Percentiles rank a stretch among this genome's conserved stretches.
Evolutionary conservation across 1,139 yeast species (phyloP).

Genomic region (Taphrina betulina): DNA sequence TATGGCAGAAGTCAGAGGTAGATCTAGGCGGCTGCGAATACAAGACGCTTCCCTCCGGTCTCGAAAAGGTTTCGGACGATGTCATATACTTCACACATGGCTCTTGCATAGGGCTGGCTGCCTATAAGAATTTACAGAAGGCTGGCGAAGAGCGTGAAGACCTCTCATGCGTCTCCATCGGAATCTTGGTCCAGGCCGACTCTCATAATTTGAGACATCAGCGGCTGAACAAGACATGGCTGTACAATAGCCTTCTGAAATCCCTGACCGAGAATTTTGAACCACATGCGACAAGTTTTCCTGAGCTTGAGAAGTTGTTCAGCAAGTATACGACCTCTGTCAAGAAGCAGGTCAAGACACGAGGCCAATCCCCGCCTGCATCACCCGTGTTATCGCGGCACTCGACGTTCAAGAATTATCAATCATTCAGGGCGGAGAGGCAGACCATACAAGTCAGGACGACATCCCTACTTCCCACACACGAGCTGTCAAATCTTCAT

Average conservation of each 20-base stretch:
- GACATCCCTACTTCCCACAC: constrained; percentile 8
- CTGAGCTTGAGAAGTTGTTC: constrained; percentile 4
- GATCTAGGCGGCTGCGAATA: constrained; percentile 11
- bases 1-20: constrained; percentile 4
- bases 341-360: not conserved
- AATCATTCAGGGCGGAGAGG: constrained; percentile 11
- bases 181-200: constrained; percentile 12
- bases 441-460: not conserved
- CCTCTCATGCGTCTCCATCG: constrained; percentile 8
- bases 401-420: constrained; percentile 7
- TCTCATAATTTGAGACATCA: constrained; percentile 8
- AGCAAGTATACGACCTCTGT: not conserved
- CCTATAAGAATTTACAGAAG: constrained; percentile 4
- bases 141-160: constrained; percentile 1
- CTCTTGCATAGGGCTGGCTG: constrained; percentile 3
- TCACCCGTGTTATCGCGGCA: constrained; percentile 10
- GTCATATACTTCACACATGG: constrained; percentile 15
- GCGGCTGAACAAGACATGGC: constrained; percentile 15
- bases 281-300: not conserved
- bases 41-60: constrained; percentile 17
- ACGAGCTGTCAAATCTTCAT: constrained; percentile 17
- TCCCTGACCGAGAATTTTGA: not conserved
- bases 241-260: constrained; percentile 6
- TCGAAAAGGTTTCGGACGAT: constrained; percentile 6
- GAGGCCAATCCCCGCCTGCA: constrained; percentile 13